Conservation (phyloP, 192 early-diverging fungal genomes). For the Spizellomyces sp. region DNA sequence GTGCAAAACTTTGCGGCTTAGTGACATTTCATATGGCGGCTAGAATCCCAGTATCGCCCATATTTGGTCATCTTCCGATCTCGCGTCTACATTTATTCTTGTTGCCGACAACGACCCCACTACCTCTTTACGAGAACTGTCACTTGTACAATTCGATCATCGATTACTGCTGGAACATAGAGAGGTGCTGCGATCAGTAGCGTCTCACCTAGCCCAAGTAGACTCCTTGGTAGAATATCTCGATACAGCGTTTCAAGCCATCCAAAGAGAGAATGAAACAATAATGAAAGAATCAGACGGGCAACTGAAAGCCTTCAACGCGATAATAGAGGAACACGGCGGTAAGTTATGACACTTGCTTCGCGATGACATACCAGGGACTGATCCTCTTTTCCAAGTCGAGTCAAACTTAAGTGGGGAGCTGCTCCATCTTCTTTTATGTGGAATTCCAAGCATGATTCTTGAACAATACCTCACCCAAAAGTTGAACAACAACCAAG, state of each 20-base stretch:
- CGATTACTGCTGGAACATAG: not conserved
- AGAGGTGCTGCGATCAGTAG: not conserved
- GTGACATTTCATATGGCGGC: no score
- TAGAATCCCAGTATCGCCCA: no score
- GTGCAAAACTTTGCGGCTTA: no score
- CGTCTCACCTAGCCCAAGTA: conserved; percentile 9
- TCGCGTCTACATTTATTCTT: no score
- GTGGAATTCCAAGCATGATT: conserved; percentile 8
- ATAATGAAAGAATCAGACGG: not conserved
- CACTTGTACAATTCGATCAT: no score
- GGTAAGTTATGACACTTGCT: not conserved
- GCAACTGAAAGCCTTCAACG: conserved; percentile 12
- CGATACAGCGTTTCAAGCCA: not conserved
- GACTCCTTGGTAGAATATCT: conserved; percentile 1
- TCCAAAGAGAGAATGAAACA: not conserved
- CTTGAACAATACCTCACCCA: conserved; percentile 21
- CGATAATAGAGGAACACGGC: conserved; percentile 11
- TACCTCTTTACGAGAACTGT: no score
- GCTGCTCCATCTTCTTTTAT: conserved; percentile 15
- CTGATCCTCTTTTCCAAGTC: not conserved
- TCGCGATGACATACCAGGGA: not conserved
- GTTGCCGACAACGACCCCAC: no score
- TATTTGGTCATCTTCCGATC: no score
- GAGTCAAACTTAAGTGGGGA: conserved; percentile 6
- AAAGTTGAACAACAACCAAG: conserved; percentile 3